Evolutionary conservation across 2,329 filamentous ascomycete species (phyloP), one percentile per base, ranked within the genome.

Genomic region (Teratosphaeria pseudoeucalypti): DNA sequence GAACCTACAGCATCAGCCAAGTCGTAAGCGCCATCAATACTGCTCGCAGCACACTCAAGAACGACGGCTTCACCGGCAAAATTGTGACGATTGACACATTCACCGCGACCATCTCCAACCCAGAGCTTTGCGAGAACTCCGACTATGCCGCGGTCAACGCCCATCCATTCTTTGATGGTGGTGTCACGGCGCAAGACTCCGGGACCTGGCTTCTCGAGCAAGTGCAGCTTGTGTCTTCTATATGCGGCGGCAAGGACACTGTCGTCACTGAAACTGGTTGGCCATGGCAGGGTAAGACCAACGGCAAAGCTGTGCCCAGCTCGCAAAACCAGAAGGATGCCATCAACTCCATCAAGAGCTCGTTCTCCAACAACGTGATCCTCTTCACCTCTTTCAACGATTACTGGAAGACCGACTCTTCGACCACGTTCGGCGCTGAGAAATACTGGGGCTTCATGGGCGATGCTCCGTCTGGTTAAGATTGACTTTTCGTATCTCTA

Each of bases 251-350:
- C 64, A 87, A 90, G 73, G 79, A 80, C 54, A 80, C 88, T 34
- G 78, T 92, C 43, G 85, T 95, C 65, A 90, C 89, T 1, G 91
- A 95, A 77, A 86, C 87, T 2, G 91, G 91, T 56, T 96, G 90
- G 90, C 90, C 90, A 52, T 85, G 82, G 71, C 73, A 82, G 65
- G 90, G 90, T 19, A 65, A 77, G 12, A 61, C 79, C 57, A 92
- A 94, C 70, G 83, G 84, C 2, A 68, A 71, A 19, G 89, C 89
- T n/a, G 77, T 92, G 1, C 87, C 90, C 0, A 84, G 84, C 12
- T 67, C 76, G n/a, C 75, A 78, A 11, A 84, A 91, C 64, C 90
- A 95, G 72, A 70, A 76, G 11, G 71, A 73, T 26, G 90, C 90
- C 11, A 72, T 95, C 39, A 71, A 75, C 6, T 86, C 85, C 27